Conservation (phyloP, 73 alveolate species). For the Paramecium sexaurelia region DNA sequence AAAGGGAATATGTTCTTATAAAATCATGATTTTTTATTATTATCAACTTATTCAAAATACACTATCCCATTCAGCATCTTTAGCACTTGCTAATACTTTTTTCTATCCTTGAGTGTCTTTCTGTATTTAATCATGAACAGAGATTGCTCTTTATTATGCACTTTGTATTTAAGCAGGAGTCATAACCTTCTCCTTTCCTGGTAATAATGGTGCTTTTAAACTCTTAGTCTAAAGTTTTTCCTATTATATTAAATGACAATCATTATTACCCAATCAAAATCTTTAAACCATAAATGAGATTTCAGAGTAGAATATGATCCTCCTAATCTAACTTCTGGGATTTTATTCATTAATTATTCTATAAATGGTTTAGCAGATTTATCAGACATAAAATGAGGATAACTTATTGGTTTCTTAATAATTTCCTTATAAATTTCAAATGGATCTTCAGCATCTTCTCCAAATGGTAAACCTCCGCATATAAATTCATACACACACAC, state of each 20-base stretch:
- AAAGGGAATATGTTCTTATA: slow-evolving; percentile 92
- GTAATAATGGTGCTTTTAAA: neutral
- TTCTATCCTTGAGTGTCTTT: slow-evolving; percentile 7
- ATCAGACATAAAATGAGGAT: slow-evolving; percentile 52
- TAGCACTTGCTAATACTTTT: neutral
- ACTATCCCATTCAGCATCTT: slow-evolving; percentile 35
- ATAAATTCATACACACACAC: slow-evolving; percentile 49
- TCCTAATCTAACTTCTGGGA: slow-evolving; percentile 65
- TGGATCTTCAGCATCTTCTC: slow-evolving; percentile 77
- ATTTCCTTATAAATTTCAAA: slow-evolving; percentile 77
- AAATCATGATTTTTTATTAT: slow-evolving; percentile 50
- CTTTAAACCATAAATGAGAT: slow-evolving; percentile 59
- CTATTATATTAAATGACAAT: neutral
- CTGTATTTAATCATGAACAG: neutral
- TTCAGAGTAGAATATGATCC: slow-evolving; percentile 49
- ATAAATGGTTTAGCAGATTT: slow-evolving; percentile 56
- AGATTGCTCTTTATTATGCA: neutral
- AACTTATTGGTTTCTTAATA: slow-evolving; percentile 61
- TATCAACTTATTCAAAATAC: neutral
- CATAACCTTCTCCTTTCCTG: slow-evolving; percentile 23
- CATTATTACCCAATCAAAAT: slow-evolving; percentile 47
- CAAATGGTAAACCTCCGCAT: slow-evolving; percentile 82
- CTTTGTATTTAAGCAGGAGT: neutral
- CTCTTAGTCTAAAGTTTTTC: neutral
- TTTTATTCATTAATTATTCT: slow-evolving; percentile 53